These are phyloP conservation scores for Glycyrrhiza uralensis DNA, from an alignment of 306 rosid genomes.

Conservation along the genomic window DNA sequence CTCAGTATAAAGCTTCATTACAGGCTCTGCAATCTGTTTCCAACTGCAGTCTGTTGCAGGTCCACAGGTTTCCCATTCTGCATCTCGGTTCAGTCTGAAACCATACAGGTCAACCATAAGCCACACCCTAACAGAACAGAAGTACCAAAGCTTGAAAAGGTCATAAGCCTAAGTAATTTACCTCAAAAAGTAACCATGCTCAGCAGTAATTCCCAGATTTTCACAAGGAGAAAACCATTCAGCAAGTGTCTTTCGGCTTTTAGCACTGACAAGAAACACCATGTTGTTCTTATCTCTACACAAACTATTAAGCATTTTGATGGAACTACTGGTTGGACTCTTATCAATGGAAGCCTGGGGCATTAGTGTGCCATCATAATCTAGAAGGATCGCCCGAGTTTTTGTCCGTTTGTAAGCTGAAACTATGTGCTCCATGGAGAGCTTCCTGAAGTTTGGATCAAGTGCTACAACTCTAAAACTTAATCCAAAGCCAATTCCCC, in stretches of 20 bases:
- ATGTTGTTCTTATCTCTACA: slow-evolving; percentile 62
- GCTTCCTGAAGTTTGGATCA: slow-evolving; percentile 77
- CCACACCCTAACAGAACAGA: not conserved
- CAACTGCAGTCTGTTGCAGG: slow-evolving; percentile 59
- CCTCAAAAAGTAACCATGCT: slow-evolving; percentile 84
- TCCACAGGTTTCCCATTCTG: slow-evolving; percentile 70
- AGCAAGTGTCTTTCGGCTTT: slow-evolving; percentile 50
- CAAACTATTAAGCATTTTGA: slow-evolving; percentile 53
- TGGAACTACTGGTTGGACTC: slow-evolving; percentile 55
- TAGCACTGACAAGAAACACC: slow-evolving; percentile 78
- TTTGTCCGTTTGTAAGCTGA: slow-evolving; percentile 65
- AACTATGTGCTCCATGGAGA: slow-evolving; percentile 72
- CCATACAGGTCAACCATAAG: not conserved
- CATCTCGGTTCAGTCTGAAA: slow-evolving; percentile 36
- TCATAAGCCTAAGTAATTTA: not conserved
- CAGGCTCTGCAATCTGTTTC: slow-evolving; percentile 87
- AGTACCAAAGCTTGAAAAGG: slow-evolving; percentile 7
- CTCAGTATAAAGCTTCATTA: slow-evolving; percentile 78
- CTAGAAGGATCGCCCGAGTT: slow-evolving; percentile 72
- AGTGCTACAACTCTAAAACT: slow-evolving; percentile 86
- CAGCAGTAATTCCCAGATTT: slow-evolving; percentile 73
- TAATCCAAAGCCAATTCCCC: slow-evolving; percentile 88
- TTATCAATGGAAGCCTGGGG: slow-evolving; percentile 69
- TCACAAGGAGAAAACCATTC: slow-evolving; percentile 86
- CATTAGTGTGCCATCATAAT: slow-evolving; percentile 79